Evolutionary conservation across 2,329 filamentous ascomycete genomes (phyloP).

Genomic region (Trichophyton simii): DNA sequence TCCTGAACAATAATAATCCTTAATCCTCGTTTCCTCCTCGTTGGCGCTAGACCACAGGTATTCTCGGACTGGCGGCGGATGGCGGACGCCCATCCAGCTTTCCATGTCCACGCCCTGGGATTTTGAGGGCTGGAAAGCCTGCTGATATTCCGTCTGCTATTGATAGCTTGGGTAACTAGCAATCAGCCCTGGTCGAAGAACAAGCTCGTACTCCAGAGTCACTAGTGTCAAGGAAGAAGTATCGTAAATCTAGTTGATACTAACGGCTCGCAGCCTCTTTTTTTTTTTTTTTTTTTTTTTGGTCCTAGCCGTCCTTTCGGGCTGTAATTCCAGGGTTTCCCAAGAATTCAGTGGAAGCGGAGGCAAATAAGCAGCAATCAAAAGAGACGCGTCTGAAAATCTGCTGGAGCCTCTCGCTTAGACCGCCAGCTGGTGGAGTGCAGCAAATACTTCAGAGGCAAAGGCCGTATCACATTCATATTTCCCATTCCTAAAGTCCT

Average conservation of each 20-base stretch:
- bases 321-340: background rate
- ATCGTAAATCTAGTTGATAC: slow-evolving; percentile 1
- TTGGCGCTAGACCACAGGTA: background rate
- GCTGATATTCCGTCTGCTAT: background rate
- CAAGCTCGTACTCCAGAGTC: background rate
- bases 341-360: background rate
- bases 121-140: background rate
- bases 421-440: background rate
- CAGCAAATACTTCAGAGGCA: background rate
- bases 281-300: background rate
- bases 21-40: background rate
- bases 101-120: background rate
- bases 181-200: background rate
- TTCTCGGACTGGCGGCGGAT: slow-evolving; percentile 1
- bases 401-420: slow-evolving; percentile 1
- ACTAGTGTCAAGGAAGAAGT: background rate
- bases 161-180: background rate
- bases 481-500: background rate
- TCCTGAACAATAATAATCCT: background rate
- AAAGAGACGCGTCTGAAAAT: slow-evolving; percentile 3
- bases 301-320: slow-evolving; percentile 1
- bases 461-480: background rate
- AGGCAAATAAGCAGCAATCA: slow-evolving; percentile 1
- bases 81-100: background rate
- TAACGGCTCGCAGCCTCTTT: background rate